phyloP scores from a whole-genome alignment of 1,139 yeast species.

The Starmera stellimalicola region DNA sequence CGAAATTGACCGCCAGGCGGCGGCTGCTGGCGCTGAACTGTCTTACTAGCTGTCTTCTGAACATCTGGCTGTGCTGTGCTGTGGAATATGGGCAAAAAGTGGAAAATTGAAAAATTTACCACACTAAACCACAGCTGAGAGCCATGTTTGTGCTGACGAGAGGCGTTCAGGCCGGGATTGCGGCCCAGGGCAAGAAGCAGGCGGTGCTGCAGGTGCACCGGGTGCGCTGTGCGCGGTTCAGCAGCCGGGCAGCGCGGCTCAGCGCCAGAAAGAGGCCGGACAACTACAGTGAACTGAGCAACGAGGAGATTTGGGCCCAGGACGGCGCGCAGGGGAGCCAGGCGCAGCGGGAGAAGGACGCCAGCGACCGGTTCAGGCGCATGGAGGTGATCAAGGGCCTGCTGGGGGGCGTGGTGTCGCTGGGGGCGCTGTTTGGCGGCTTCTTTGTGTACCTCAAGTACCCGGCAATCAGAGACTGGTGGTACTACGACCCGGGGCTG shows the following conservation, averaged over 20 bases:
- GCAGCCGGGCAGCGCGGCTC: no score
- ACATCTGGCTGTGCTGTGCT: no score
- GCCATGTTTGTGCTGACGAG: no score
- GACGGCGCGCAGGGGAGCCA: background rate
- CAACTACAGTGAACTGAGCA: background rate
- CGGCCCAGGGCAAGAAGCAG: no score
- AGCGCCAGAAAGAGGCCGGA: background rate
- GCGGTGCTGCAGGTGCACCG: no score
- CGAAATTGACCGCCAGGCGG: constrained; percentile 31
- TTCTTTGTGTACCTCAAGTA: constrained; percentile 1
- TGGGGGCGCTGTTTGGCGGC: constrained; percentile 2
- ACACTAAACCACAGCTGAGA: no score
- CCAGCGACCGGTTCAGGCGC: background rate
- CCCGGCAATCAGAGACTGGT: constrained; percentile 2
- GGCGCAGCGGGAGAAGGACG: background rate
- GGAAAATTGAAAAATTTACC: no score
- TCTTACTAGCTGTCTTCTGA: no score
- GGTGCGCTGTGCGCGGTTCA: no score
- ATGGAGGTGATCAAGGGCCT: constrained; percentile 2
- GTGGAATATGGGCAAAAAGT: no score
- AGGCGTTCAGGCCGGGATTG: no score
- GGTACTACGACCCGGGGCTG: background rate
- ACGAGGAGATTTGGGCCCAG: constrained; percentile 1
- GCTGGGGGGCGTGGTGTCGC: background rate
- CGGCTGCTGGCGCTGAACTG: constrained; percentile 1